Base-by-base conservation (phyloP, 1,284 basidiomycete species). In the Apiotrichum akiyoshidainum region DNA sequence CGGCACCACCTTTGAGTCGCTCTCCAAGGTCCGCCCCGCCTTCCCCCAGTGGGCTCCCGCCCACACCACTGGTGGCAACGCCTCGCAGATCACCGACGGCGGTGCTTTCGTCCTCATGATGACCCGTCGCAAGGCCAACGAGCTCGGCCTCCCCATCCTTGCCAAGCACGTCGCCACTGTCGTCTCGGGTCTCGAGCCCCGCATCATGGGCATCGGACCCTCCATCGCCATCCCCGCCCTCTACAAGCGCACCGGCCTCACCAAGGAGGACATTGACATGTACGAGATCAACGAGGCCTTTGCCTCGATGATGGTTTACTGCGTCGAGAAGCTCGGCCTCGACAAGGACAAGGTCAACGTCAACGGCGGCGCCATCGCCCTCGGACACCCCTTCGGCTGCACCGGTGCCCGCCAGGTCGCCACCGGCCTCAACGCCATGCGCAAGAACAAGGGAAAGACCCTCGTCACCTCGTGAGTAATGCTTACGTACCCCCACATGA, bases 21-120 rank as follows among this genome's bases (percentile, higher is more conserved):
- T 96, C 57, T 76, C 79, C 49, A 94, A 92, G 82, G 83, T 95
- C 64, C 94, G 92, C 81, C 89, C 92, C 12, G 87, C 89, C 13
- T 96, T 96, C 78, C 77, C 40, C 12, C 48, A 50, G 48, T 50
- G 85, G 42, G 92, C 92, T 6, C 79, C 83, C 22, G 94, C 92
- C 1, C 49, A 37, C 41, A 56, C 54, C 33, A 50, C 47, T 11
- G 47, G 47, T 7, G 54, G 54, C 31, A 94, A 92, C 76, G 89
- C 91, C 1, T 91, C 88, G n/a, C 92, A 94, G 75, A 85, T 96
- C 52, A 91, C 90, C 37, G 93, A 97, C 69, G 93, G 93, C 61
- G 93, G 92, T 21, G 90, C 92, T 45, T 92, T 92, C 0, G 90
- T 95, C 51, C 79, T 96, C 55, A 85, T 96, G 57, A 83, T 89